These are phyloP conservation scores for Suhomyces kilbournensis DNA, from an alignment of 805 yeast genomes.

Conservation along the genomic window DNA sequence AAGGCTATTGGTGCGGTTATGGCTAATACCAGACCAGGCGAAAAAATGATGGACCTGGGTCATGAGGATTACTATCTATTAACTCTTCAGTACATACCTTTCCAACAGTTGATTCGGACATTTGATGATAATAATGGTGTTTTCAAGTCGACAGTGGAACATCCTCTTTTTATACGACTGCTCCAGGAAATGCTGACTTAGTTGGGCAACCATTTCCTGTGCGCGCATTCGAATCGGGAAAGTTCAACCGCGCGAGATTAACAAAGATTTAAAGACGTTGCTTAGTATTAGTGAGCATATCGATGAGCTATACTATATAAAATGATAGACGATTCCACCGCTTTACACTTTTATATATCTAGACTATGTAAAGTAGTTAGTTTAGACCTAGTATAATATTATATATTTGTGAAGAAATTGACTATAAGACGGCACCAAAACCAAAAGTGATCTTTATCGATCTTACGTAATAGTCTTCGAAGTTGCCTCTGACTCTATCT, in stretches of 20 bases:
- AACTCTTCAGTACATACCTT: constrained; percentile 17
- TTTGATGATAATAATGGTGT: not conserved
- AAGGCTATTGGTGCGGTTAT: not conserved
- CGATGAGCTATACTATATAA: not conserved
- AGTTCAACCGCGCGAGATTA: not conserved
- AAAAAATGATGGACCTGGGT: not conserved
- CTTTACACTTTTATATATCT: not conserved
- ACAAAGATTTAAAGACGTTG: too few relatives aligned
- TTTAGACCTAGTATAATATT: too few relatives aligned
- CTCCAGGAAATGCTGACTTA: not conserved
- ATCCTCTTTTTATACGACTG: not conserved
- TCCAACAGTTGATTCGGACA: constrained; percentile 23
- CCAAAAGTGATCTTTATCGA: constrained; percentile 92
- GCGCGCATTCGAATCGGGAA: not conserved
- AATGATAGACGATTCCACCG: not conserved
- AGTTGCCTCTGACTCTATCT: constrained; percentile 78
- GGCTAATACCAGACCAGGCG: not conserved
- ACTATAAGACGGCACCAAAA: constrained; percentile 81
- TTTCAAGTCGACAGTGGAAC: not conserved
- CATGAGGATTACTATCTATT: not conserved
- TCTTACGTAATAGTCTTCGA: constrained; percentile 84
- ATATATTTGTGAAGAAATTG: not conserved
- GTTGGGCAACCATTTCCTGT: not conserved
- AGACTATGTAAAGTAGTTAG: not conserved
- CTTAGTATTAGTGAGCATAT: not conserved